Evolutionary conservation across 768 basidiomycete species (phyloP).

Genomic region (Rhizopogon salebrosus): DNA sequence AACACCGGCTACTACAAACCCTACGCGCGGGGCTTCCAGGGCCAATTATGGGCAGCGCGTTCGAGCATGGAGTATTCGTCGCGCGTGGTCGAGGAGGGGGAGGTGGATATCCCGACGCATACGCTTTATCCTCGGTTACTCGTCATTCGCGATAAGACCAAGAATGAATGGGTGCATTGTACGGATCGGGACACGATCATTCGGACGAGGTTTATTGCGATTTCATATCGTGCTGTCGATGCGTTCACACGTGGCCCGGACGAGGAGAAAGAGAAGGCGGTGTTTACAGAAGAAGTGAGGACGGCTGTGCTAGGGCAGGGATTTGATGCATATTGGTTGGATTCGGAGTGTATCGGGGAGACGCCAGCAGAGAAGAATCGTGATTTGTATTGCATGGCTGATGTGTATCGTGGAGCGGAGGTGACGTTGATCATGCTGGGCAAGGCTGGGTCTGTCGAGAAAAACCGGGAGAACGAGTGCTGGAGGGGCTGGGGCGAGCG

Average conservation of each 20-base stretch:
- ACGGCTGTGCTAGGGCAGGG: not conserved
- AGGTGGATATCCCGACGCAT: slow-evolving; percentile 8
- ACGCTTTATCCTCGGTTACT: slow-evolving; percentile 11
- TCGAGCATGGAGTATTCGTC: slow-evolving; percentile 13
- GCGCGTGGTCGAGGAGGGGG: not conserved
- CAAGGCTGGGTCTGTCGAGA: not conserved
- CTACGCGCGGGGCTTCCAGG: slow-evolving; percentile 8
- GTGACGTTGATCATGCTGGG: slow-evolving; percentile 11
- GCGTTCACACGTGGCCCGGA: slow-evolving; percentile 6
- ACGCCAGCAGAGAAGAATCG: slow-evolving; percentile 10
- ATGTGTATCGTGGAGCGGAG: slow-evolving; percentile 11
- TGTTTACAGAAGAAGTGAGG: slow-evolving; percentile 8
- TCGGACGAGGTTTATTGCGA: slow-evolving; percentile 8
- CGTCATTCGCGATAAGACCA: not conserved
- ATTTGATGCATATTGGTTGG: slow-evolving; percentile 14
- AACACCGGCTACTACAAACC: slow-evolving; percentile 3
- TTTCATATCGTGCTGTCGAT: slow-evolving; percentile 11
- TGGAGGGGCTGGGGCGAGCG: slow-evolving; percentile 16
- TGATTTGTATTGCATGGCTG: slow-evolving; percentile 16
- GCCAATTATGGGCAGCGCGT: slow-evolving; percentile 18
- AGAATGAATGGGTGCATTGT: slow-evolving; percentile 4
- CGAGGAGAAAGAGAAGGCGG: slow-evolving; percentile 1
- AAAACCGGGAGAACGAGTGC: not conserved
- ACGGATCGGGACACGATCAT: slow-evolving; percentile 3
- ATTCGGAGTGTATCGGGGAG: slow-evolving; percentile 14